Evolutionary conservation across 176 grass and related monocot species (phyloP), one percentile per base, ranked within the genome.

Genomic region (Ampelocalamus luodianensis): DNA sequence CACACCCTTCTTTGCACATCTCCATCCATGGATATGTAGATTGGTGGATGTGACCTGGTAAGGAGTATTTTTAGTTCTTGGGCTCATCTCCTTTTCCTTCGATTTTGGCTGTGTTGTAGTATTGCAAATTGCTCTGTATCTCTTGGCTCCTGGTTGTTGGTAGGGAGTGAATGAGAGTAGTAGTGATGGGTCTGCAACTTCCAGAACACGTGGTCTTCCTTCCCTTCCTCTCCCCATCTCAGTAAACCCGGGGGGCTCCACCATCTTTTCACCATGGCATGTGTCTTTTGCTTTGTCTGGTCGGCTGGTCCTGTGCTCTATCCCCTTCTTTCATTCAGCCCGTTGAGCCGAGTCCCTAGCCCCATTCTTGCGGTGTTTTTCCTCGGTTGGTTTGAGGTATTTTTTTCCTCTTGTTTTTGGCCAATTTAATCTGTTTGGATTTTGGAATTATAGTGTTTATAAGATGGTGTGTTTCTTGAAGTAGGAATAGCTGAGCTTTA

Each of bases 201-300:
- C 82, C 23, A 0, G 54, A 85, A 65, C 83, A 82, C 72, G 83
- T 86, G 83, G 88, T 65, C 10, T 40, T 54, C 68, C 80, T 88
- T 71, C 42, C 42, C 72, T 77, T 1, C 51, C 5, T 5, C 49
- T 51, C 6, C 72, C 72, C 61, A 76, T 87, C 78, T 9, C 76
- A 66, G 72, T 90, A 74, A 74, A 23, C 16, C 8, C 27, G 32
- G 62, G 40, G 74, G 84, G 74, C 89, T 79, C 89, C 85, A 90
- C 85, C 60, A 34, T 74, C 68, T 70, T 87, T 85, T 87, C 86
- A 91, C 89, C 89, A 68, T 76, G 85, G 89, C 85, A 84, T 87
- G 80, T 79, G 76, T 74, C 85, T 87, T 83, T 90, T 83, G 89
- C 89, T 9, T 80, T 76, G 77, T 80, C 76, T 55, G 85, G 85